Conservation (phyloP, 805 yeast genomes). For the Suhomyces vadensis region DNA sequence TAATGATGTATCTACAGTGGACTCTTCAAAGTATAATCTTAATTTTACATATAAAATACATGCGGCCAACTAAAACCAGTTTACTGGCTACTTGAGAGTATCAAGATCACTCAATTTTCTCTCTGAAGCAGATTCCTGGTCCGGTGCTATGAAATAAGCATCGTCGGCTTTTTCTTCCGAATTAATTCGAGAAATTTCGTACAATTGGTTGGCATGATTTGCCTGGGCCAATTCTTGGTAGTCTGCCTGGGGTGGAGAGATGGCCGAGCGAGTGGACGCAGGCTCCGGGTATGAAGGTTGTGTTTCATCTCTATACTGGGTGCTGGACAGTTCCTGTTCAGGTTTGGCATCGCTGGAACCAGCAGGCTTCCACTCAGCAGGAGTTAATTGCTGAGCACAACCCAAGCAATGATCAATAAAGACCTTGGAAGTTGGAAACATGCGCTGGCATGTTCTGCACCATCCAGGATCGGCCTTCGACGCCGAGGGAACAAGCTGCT, state of each 20-base stretch:
- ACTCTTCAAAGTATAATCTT: not conserved
- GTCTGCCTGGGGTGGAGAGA: constrained; percentile 1
- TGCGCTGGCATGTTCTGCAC: constrained; percentile 63
- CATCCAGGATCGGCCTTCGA: constrained; percentile 58
- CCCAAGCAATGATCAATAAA: constrained; percentile 66
- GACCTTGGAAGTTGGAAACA: constrained; percentile 53
- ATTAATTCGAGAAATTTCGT: constrained; percentile 9
- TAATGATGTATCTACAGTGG: no score
- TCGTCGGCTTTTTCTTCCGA: constrained; percentile 8
- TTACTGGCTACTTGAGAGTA: not conserved
- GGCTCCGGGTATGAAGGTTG: not conserved
- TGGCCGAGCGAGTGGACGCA: not conserved
- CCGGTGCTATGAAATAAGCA: constrained; percentile 4
- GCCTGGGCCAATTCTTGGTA: constrained; percentile 5
- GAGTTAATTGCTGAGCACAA: constrained; percentile 47
- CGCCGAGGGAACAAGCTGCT: constrained; percentile 23
- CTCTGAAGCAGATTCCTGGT: constrained; percentile 1
- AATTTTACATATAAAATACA: not conserved
- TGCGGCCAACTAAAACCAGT: not conserved
- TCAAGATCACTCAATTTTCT: constrained; percentile 1
- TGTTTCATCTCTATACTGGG: not conserved
- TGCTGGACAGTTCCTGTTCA: not conserved
- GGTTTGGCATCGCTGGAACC: not conserved
- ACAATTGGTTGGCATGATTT: constrained; percentile 9
- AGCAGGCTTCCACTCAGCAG: constrained; percentile 12